Evolutionary conservation across 2,329 filamentous ascomycete genomes (phyloP), one percentile per base, ranked within the genome.

Genomic region (Neonectria sp.): DNA sequence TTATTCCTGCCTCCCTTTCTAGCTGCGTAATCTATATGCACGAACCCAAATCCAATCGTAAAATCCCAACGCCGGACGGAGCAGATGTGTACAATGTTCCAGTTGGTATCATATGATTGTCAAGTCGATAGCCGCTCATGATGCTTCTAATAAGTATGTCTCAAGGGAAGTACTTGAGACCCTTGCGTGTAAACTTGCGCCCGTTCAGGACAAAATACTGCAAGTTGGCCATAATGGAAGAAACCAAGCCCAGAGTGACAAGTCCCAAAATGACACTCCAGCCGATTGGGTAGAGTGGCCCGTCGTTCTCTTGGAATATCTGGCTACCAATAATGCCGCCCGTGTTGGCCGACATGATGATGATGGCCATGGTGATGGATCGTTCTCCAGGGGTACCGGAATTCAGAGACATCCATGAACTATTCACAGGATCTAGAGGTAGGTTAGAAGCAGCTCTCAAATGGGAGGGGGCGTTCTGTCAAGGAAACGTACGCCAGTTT

Each of bases 161-260:
- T 61, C 25, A 73, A 27, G 70, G 70, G 21, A 60, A 63, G 31
- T 72, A 73, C 61, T 66, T 69, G 13, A 70, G 31, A 0, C 68
- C 65, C 11, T 33, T 55, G 3, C 71, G 63, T 5, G 60, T 52
- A n/a, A 72, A 66, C 25, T 62, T 62, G 27, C 71, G 63, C 6
- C 68, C 71, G 40, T 84, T 84, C 58, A 87, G 73, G 70, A 85
- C 85, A 24, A 86, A 77, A 40, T 77, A 77, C 49, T 77, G 74
- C 37, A 71, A 25, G 55, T 75, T 76, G 17, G 75, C 66, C 31
- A 71, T 15, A 3, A 69, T 52, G 12, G 73, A 70, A 43, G 67
- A 62, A 6, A 71, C 65, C 2, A 77, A 35, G 9, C 68, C 75
- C n/a, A 77, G 55, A 9, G 68, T 71, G 9, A 73, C 73, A 3